Conservation (phyloP, 108 stramenopile genomes). For the Cyclotella baltica region DNA sequence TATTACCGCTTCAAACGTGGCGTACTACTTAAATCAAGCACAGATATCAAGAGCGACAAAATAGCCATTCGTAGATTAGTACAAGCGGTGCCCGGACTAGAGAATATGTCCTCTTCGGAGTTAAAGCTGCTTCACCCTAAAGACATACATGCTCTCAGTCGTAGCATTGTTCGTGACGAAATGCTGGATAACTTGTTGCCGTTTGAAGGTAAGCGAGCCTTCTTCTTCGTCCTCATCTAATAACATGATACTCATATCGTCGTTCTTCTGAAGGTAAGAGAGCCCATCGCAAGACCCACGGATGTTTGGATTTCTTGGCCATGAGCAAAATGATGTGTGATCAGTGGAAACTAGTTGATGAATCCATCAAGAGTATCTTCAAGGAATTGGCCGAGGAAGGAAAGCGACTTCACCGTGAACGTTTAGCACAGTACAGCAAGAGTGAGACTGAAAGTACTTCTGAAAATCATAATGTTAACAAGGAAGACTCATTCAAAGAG, state of each 20-base stretch:
- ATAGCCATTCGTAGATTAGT: slow-evolving; percentile 6
- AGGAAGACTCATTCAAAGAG: background rate
- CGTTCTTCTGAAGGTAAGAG: slow-evolving; percentile 15
- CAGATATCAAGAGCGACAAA: background rate
- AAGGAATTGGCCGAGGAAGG: slow-evolving; percentile 25
- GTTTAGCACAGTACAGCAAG: slow-evolving; percentile 10
- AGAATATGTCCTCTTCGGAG: background rate
- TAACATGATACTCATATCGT: too few relatives aligned
- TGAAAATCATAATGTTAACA: background rate
- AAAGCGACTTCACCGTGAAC: background rate
- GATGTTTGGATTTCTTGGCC: slow-evolving; percentile 15
- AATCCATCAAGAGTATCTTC: background rate
- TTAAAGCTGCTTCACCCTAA: background rate
- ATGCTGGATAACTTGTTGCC: slow-evolving; percentile 10
- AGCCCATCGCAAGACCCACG: slow-evolving; percentile 21
- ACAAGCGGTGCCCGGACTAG: slow-evolving; percentile 15
- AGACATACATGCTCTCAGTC: background rate
- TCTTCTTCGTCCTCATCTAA: too few relatives aligned
- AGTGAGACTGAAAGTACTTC: background rate
- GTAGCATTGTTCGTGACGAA: slow-evolving; percentile 2
- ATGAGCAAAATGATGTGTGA: slow-evolving; percentile 18
- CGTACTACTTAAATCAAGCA: background rate
- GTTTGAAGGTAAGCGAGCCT: slow-evolving; percentile 10
- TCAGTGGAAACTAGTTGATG: slow-evolving; percentile 20
- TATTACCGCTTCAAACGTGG: slow-evolving; percentile 27